Base-by-base conservation (phyloP, 371 early-diverging fungal species). In the Vairimorpha apis region DNA sequence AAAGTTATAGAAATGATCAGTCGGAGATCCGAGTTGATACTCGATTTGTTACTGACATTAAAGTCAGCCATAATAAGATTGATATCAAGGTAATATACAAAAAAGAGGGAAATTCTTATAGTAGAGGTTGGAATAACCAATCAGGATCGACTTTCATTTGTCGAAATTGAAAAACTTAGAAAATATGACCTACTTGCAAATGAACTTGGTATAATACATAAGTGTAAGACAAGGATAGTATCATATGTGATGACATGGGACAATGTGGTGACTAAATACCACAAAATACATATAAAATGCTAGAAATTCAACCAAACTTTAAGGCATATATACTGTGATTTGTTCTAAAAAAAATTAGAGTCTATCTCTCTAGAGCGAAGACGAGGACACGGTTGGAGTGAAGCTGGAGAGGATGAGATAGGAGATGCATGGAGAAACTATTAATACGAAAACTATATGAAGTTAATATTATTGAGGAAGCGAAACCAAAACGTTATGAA, bases 161-260 rank as follows among this genome's bases (percentile, higher is more conserved):
- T 58, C 8, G 58, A 58, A 23, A 58, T 8, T 25, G 58, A 58
- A 33, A 58, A 58, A n/a, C 18, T 58, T 10, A 58, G 32, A n/a
- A 58, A 58, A 33, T 29, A 29, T 33, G 25, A 58, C n/a, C 58
- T 58, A 8, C 14, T 58, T n/a, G 58, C 7, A 30, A 58, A 58
- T 58, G 29, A 58, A 18, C 23, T 58, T 8, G 49, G n/a, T 14
- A 4, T 49, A n/a, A n/a, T 49, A 49, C 49, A 49, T 49, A 49
- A 49, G 23, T 21, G 14, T 21, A n/a, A 1, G 21, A 60, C n/a
- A n/a, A 60, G 62, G 37, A 60, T 60, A 16, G 38, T 60, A 4
- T 16, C 23, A 16, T 60, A 37, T 32, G 62, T 38, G 32, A 60
- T 60, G 38, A n/a, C 4, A 8, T 41, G 21, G 35, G 38, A 41